Conservation (phyloP, 139 green algal genomes). For the Penium margaritaceum region DNA sequence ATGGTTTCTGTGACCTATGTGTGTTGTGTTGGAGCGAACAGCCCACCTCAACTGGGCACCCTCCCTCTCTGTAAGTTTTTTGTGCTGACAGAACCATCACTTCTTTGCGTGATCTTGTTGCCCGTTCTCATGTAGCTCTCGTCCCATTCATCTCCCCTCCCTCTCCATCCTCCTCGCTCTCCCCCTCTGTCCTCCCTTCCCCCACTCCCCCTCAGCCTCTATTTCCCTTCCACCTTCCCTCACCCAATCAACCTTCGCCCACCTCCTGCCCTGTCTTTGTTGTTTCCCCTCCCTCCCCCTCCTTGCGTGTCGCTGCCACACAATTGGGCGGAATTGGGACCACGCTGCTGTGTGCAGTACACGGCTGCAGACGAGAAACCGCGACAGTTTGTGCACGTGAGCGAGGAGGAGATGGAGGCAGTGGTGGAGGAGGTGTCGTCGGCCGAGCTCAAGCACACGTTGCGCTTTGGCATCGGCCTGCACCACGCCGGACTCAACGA, state of each 20-base stretch:
- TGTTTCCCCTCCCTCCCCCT: not conserved
- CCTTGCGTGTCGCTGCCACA: not conserved
- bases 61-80: too few relatives aligned
- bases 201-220: slow-evolving; percentile 4
- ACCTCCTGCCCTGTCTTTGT: not conserved
- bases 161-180: not conserved
- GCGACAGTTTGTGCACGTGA: slow-evolving; percentile 70
- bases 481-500: slow-evolving; percentile 87
- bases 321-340: too few relatives aligned
- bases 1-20: too few relatives aligned
- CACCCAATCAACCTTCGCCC: not conserved
- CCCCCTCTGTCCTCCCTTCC: slow-evolving; percentile 6
- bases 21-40: too few relatives aligned
- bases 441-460: slow-evolving; percentile 61
- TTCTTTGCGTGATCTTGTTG: too few relatives aligned
- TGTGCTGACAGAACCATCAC: too few relatives aligned
- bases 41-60: too few relatives aligned
- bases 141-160: not conserved
- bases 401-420: slow-evolving; percentile 60
- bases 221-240: not conserved
- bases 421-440: slow-evolving; percentile 47
- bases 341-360: too few relatives aligned
- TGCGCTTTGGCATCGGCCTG: slow-evolving; percentile 93
- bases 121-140: too few relatives aligned
- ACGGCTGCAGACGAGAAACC: slow-evolving; percentile 81